Conservation (phyloP, 2,329 filamentous ascomycete species). For the Cordyceps fumosorosea region DNA sequence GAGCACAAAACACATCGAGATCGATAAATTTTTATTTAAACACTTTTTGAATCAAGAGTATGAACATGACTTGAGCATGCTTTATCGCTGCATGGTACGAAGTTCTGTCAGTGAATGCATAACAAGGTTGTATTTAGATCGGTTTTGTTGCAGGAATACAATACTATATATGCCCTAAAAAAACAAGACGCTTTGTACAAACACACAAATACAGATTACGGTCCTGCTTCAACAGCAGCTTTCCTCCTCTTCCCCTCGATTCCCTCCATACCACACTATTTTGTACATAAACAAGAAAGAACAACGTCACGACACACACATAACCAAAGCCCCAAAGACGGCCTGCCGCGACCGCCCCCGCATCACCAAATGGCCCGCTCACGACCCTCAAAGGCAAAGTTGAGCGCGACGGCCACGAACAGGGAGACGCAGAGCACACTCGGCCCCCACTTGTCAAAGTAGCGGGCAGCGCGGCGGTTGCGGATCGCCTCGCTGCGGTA, state of each 20-base stretch:
- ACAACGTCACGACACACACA: neutral
- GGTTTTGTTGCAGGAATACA: neutral
- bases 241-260: neutral
- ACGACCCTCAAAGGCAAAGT: slow-evolving; percentile 72
- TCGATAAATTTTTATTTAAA: neutral
- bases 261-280: neutral
- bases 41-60: neutral
- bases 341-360: neutral
- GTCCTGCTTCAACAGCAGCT: neutral
- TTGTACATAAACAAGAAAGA: slow-evolving; percentile 1
- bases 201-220: neutral
- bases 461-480: slow-evolving; percentile 75
- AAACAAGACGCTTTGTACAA: neutral
- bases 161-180: neutral
- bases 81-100: neutral
- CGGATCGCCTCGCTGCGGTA: slow-evolving; percentile 85
- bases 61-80: neutral
- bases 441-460: slow-evolving; percentile 86
- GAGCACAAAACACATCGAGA: neutral
- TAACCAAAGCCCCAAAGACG: too few species aligned
- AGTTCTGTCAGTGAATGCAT: too few species aligned
- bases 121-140: neutral
- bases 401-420: slow-evolving; percentile 66
- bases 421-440: slow-evolving; percentile 67
- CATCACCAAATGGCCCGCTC: slow-evolving; percentile 49